Conservation (phyloP, 2,329 filamentous ascomycete genomes). For the Fusarium pseudograminearum region DNA sequence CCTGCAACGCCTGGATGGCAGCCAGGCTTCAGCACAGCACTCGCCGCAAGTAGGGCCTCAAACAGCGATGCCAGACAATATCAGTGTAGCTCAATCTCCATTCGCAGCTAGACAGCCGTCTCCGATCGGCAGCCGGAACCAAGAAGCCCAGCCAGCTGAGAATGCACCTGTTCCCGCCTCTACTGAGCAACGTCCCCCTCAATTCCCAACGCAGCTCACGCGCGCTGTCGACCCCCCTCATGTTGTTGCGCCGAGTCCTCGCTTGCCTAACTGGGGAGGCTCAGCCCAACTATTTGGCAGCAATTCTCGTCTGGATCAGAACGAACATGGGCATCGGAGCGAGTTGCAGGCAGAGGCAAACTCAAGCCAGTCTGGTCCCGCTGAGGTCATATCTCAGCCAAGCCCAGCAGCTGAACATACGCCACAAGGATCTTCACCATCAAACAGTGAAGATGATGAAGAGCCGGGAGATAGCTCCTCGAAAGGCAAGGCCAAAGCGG, state of each 20-base stretch:
- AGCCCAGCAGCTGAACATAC: conserved; percentile 20
- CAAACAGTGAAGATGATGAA: conserved; percentile 36
- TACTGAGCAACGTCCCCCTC: conserved; percentile 27
- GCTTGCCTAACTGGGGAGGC: conserved; percentile 65
- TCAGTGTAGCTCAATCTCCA: conserved; percentile 19
- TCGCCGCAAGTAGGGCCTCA: conserved; percentile 43
- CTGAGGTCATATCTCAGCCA: conserved; percentile 16
- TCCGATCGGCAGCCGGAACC: conserved; percentile 30
- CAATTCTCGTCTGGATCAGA: conserved; percentile 45
- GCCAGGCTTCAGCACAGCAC: conserved; percentile 39
- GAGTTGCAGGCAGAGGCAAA: conserved; percentile 26
- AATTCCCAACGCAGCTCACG: conserved; percentile 30
- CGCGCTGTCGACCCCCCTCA: conserved; percentile 44
- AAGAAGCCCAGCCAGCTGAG: conserved; percentile 25
- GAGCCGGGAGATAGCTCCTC: conserved; percentile 23
- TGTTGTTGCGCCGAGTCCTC: conserved; percentile 62
- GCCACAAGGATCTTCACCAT: conserved; percentile 18
- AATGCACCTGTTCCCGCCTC: conserved; percentile 8
- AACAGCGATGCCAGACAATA: conserved; percentile 28
- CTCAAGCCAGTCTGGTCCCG: conserved; percentile 19
- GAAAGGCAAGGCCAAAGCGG: conserved; percentile 61
- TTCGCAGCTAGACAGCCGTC: conserved; percentile 31
- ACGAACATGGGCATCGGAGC: conserved; percentile 32
- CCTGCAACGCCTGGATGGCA: conserved; percentile 65
- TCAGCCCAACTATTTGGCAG: conserved; percentile 61